A percentile compares a stretch with the other conserved stretches of the same genome.
phyloP scores from a whole-genome alignment of 2,329 filamentous ascomycete species.

The Blastomyces parvus region DNA sequence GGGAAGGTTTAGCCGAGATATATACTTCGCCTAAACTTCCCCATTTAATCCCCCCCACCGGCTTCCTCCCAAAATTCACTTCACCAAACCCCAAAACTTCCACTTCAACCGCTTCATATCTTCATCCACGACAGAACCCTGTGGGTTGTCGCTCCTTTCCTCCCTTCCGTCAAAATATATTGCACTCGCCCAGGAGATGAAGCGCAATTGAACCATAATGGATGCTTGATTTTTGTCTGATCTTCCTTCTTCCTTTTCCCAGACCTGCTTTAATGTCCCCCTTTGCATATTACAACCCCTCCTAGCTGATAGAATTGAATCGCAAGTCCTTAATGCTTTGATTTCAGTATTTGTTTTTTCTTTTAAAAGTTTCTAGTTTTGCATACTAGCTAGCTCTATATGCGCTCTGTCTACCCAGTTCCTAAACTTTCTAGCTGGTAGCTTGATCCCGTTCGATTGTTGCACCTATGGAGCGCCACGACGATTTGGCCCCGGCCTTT shows the following conservation, averaged over 20 bases:
- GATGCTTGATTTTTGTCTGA: background rate
- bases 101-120: background rate
- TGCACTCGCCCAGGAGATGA: background rate
- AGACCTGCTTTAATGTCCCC: background rate
- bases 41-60: constrained; percentile 8
- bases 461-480: constrained; percentile 13
- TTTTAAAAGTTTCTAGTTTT: background rate
- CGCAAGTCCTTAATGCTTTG: background rate
- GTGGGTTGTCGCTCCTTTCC: constrained; percentile 2
- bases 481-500: constrained; percentile 38
- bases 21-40: constrained; percentile 16
- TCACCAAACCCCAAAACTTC: background rate
- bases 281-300: background rate
- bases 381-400: background rate
- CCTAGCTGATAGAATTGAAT: constrained; percentile 3
- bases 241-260: background rate
- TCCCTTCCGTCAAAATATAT: background rate
- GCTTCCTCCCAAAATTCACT: background rate
- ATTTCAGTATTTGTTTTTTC: background rate
- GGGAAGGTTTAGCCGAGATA: constrained; percentile 25
- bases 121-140: background rate
- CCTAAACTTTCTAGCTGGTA: background rate
- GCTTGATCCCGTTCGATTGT: background rate
- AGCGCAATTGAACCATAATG: background rate
- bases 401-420: background rate